Base-by-base conservation (phyloP, 2,329 filamentous ascomycete genomes). In the Trichophyton simii region DNA sequence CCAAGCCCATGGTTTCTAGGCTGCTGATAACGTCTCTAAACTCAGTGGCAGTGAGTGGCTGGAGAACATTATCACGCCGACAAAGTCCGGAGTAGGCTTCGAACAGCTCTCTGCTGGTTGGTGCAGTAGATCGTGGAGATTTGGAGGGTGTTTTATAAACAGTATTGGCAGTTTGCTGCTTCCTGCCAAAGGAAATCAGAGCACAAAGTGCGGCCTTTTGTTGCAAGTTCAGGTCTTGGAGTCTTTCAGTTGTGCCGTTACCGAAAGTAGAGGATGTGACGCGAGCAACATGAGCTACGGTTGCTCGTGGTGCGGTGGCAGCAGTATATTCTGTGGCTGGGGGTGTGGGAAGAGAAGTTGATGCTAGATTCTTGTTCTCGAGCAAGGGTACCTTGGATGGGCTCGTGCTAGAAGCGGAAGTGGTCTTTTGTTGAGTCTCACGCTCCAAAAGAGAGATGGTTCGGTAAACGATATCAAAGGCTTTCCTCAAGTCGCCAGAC, bases 201-300 rank as follows among this genome's bases (percentile, higher is more conserved):
- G 92, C 85, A 76, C 94, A 99, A 8, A 99, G 80, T 0, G 92
- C 91, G 3, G 92, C 94, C 73, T 96, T 97, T 73, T 99, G 94
- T 71, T 99, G 95, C 1, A 99, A 81, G 71, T 97, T 99, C 61
- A 99, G 83, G 3, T 86, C 85, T 72, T 88, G 87, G 13, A 99
- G 83, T 62, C 94, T 84, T 68, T 96, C 90, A 11, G 81, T 83
- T 0, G 91, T 88, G 41, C 91, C 91, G 67, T 96, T 92, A 72
- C 88, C 89, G 73, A 99, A 96, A 1, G 90, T 88, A 3, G 89
- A 85, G 0, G 91, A 85, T 0, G 94, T 96, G 63, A 97, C 87
- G 68, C 89, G 91, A 71, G 94, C 95, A 68, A 99, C 84, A 72
- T 99, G 94, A 0, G 85, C 85, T 66, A 99, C 95, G 31, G 85